Percentiles rank a stretch among this genome's conserved stretches.
These are phyloP conservation scores for Cytospora mali DNA, from an alignment of 2,329 filamentous ascomycete genomes.

Conservation along the genomic window DNA sequence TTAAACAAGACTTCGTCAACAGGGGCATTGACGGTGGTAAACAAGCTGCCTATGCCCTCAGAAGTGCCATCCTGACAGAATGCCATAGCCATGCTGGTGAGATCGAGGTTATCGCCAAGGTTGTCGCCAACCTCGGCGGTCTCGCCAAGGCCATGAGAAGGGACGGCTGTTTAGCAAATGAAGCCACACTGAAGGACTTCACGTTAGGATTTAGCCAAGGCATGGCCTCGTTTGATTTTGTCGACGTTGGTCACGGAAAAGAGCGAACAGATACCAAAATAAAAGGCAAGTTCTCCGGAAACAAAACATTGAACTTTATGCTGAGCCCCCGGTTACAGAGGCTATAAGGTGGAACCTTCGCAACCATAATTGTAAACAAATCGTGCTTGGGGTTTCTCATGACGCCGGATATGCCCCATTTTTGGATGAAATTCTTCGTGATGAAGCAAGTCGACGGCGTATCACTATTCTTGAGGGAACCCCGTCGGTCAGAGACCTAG, in stretches of 20 bases:
- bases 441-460: slow-evolving; percentile 45
- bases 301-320: background rate
- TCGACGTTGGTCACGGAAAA: slow-evolving; percentile 63
- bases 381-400: slow-evolving; percentile 64
- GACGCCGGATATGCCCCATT: slow-evolving; percentile 64
- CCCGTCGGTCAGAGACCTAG: slow-evolving; percentile 54
- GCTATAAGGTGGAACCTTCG: slow-evolving; percentile 58
- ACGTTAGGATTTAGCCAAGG: slow-evolving; percentile 61
- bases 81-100: slow-evolving; percentile 53
- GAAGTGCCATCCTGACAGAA: slow-evolving; percentile 49
- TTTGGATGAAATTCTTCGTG: slow-evolving; percentile 55
- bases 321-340: slow-evolving; percentile 42
- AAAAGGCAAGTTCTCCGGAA: slow-evolving; percentile 48
- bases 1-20: slow-evolving; percentile 56
- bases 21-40: slow-evolving; percentile 60
- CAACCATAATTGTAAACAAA: slow-evolving; percentile 63
- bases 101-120: slow-evolving; percentile 58
- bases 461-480: slow-evolving; percentile 58
- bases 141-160: slow-evolving; percentile 53
- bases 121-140: slow-evolving; percentile 57
- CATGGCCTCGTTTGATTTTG: slow-evolving; percentile 63
- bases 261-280: slow-evolving; percentile 64
- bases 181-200: slow-evolving; percentile 58
- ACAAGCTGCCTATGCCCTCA: slow-evolving; percentile 53
- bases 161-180: slow-evolving; percentile 49